Evolutionary conservation across 495 filamentous ascomycete genomes (phyloP).

Genomic region (Hypomontagnella submonticulosa): DNA sequence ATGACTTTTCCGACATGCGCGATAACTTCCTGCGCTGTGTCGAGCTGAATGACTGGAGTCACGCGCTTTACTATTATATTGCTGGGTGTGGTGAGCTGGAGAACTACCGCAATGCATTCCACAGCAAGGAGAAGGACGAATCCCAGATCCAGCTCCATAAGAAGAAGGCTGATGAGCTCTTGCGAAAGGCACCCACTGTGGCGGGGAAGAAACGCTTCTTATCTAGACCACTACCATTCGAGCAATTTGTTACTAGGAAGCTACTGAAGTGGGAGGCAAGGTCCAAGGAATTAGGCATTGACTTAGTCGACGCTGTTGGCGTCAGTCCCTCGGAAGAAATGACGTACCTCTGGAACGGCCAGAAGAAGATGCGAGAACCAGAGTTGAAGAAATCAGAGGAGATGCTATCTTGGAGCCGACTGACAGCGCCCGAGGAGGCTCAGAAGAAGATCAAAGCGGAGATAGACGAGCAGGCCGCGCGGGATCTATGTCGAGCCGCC

Average conservation of each 20-base stretch:
- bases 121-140: conserved; percentile 65
- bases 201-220: conserved; percentile 91
- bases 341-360: conserved; percentile 93
- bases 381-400: conserved; percentile 73
- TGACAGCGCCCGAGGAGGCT: conserved; percentile 62
- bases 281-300: conserved; percentile 72
- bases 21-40: conserved; percentile 81
- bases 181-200: conserved; percentile 76
- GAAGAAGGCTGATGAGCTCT: conserved; percentile 72
- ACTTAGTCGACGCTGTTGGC: conserved; percentile 83
- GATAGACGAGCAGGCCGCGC: conserved; percentile 79
- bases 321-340: conserved; percentile 90
- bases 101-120: conserved; percentile 73
- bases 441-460: conserved; percentile 73
- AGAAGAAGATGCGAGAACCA: conserved; percentile 75
- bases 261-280: conserved; percentile 89
- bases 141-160: conserved; percentile 57
- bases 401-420: conserved; percentile 71
- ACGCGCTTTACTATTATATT: conserved; percentile 89
- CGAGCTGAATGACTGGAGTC: conserved; percentile 90
- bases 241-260: conserved; percentile 87
- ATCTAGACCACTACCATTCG: conserved; percentile 88
- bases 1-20: conserved; percentile 76
- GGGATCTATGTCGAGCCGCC: conserved; percentile 73
- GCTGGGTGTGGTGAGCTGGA: conserved; percentile 81